These are phyloP conservation scores for Colletotrichum kahawae DNA, from an alignment of 2,329 filamentous ascomycete genomes.

Conservation along the genomic window DNA sequence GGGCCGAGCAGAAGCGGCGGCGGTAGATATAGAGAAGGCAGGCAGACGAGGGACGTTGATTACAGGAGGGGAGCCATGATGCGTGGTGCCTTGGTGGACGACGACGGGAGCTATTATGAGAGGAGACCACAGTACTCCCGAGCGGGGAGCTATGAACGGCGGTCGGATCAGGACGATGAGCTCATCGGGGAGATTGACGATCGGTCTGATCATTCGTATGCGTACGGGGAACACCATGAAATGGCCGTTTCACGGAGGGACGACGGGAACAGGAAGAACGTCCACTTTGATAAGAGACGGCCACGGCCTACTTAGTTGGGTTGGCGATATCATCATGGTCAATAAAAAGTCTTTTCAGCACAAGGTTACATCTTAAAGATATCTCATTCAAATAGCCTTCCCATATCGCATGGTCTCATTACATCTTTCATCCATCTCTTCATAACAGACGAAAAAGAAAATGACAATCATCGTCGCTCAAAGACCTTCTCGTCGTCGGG, in stretches of 20 bases:
- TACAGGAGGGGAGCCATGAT: background rate
- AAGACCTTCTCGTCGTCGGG: slow-evolving; percentile 63
- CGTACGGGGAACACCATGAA: background rate
- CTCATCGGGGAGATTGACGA: slow-evolving; percentile 11
- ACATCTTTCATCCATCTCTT: background rate
- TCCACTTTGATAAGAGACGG: too few species aligned
- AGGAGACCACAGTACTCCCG: background rate
- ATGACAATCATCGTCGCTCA: slow-evolving; percentile 34
- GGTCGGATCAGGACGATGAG: background rate
- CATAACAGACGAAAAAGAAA: background rate
- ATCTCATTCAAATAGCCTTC: background rate
- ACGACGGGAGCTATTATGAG: background rate
- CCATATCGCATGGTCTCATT: slow-evolving; percentile 9
- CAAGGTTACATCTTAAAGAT: background rate
- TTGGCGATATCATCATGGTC: background rate
- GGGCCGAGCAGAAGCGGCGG: background rate
- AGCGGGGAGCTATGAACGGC: background rate
- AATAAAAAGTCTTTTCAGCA: background rate
- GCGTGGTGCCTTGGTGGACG: background rate
- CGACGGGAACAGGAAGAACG: background rate
- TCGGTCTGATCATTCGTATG: background rate
- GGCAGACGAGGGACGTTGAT: background rate
- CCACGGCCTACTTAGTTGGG: too few species aligned
- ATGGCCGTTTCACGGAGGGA: background rate
- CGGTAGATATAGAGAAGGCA: background rate